Evolutionary conservation across 257 asterid species (phyloP).

Genomic region (Orobanche coerulescens): DNA sequence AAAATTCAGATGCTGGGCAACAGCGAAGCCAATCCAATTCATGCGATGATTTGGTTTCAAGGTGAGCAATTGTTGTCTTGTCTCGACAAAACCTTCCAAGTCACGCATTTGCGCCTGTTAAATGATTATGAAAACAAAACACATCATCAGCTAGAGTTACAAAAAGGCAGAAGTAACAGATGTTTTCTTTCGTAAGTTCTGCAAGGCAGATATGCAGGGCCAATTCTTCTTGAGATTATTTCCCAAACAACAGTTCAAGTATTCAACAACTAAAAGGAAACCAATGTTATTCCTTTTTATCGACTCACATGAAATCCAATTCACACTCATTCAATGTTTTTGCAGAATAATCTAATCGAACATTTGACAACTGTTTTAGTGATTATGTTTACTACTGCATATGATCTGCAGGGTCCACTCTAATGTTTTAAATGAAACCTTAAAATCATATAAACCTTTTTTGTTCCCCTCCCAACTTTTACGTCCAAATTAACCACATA

Average conservation of each 20-base stretch:
- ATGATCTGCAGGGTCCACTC: background rate
- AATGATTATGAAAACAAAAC: constrained; percentile 20
- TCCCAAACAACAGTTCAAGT: background rate
- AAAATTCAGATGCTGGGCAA: constrained; percentile 79
- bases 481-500: background rate
- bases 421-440: background rate
- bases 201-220: background rate
- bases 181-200: background rate
- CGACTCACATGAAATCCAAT: too few relatives aligned
- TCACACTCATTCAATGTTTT: background rate
- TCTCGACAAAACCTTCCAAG: constrained; percentile 94
- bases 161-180: background rate
- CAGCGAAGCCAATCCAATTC: constrained; percentile 99
- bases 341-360: background rate
- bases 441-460: background rate
- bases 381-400: background rate
- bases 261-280: background rate
- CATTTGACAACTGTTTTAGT: constrained; percentile 1
- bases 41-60: constrained; percentile 96
- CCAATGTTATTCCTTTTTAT: background rate
- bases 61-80: constrained; percentile 90
- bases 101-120: constrained; percentile 99
- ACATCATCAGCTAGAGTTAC: constrained; percentile 13
- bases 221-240: background rate
- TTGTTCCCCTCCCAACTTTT: background rate